A percentile compares a stretch with the other conserved stretches of the same genome.
Evolutionary conservation across 768 basidiomycete genomes (phyloP).

Genomic region (Boletus sensibilis): DNA sequence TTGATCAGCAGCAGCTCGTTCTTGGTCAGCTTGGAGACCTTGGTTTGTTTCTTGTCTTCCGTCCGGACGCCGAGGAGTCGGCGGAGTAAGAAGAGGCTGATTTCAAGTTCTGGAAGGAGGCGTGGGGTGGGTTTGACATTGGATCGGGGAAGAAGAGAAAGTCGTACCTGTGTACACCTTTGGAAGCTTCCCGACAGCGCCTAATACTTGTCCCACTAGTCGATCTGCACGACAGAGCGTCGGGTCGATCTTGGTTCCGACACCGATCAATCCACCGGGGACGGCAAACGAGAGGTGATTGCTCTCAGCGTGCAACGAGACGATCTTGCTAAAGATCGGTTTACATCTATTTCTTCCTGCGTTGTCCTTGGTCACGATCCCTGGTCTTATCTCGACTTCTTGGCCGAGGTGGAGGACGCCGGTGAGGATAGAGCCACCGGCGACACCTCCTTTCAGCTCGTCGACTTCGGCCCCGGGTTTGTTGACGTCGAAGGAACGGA

Average conservation of each 20-base stretch:
- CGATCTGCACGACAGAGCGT: slow-evolving; percentile 96
- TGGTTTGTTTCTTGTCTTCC: slow-evolving; percentile 98
- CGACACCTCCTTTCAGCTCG: slow-evolving; percentile 97
- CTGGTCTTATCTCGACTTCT: slow-evolving; percentile 96
- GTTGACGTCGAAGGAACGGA: slow-evolving; percentile 99
- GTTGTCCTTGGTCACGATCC: slow-evolving; percentile 93
- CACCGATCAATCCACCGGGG: slow-evolving; percentile 97
- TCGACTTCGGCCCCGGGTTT: slow-evolving; percentile 97
- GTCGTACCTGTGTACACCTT: slow-evolving; percentile 80
- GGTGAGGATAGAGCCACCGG: slow-evolving; percentile 92
- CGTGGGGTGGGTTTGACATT: too few species aligned
- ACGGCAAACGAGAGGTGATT: slow-evolving; percentile 94
- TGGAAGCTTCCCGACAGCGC: slow-evolving; percentile 91
- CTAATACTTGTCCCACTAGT: slow-evolving; percentile 93
- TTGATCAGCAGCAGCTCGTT: slow-evolving; percentile 94
- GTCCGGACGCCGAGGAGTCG: slow-evolving; percentile 97
- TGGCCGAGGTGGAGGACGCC: slow-evolving; percentile 88
- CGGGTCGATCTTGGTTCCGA: slow-evolving; percentile 95
- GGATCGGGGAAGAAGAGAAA: background rate
- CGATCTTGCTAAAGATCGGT: slow-evolving; percentile 89
- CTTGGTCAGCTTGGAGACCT: slow-evolving; percentile 87
- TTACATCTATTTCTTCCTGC: slow-evolving; percentile 88
- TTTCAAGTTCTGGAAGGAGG: slow-evolving; percentile 68
- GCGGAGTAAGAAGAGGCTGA: slow-evolving; percentile 91
- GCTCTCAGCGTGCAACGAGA: slow-evolving; percentile 92